Conservation (phyloP, 495 filamentous ascomycete species). For the Neurospora intermedia region DNA sequence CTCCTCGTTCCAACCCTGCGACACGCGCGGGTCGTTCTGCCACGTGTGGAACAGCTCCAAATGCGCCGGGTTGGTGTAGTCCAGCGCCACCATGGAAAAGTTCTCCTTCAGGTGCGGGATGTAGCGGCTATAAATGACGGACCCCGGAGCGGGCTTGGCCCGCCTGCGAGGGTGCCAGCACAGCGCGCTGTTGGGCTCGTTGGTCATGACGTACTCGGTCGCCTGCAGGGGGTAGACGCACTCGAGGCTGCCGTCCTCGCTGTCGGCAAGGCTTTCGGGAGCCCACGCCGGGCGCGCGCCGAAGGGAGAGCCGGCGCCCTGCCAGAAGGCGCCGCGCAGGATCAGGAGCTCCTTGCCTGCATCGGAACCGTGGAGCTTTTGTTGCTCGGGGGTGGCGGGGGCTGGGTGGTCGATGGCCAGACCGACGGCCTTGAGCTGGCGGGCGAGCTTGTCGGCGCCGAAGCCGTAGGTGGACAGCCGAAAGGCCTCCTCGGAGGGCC, state of each 20-base stretch:
- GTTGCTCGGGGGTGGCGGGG: conserved; percentile 13
- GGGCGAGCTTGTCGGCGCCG: conserved; percentile 27
- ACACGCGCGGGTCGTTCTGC: conserved; percentile 63
- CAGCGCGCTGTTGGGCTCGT: conserved; percentile 16
- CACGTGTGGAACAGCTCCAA: conserved; percentile 52
- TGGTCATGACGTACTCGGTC: conserved; percentile 44
- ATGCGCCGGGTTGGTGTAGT: conserved; percentile 43
- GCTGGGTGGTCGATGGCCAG: conserved; percentile 42
- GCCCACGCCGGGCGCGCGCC: conserved; percentile 53
- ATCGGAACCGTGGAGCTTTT: conserved; percentile 27
- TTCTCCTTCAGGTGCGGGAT: conserved; percentile 55
- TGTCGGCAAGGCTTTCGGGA: conserved; percentile 25
- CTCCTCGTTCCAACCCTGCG: conserved; percentile 58
- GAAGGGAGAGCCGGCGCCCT: conserved; percentile 54
- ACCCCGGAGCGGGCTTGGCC: conserved; percentile 49
- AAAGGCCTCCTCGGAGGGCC: conserved; percentile 43
- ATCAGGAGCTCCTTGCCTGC: conserved; percentile 28
- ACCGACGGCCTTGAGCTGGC: conserved; percentile 42
- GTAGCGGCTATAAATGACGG: conserved; percentile 55
- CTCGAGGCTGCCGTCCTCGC: conserved; percentile 21
- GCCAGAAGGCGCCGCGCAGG: conserved; percentile 51
- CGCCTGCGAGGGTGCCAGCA: conserved; percentile 50
- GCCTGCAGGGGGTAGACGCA: conserved; percentile 44
- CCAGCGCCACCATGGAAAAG: conserved; percentile 54
- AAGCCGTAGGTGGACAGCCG: conserved; percentile 36